A percentile compares a stretch with the other conserved stretches of the same genome.
These are phyloP conservation scores for Amphibolis antarctica DNA, from an alignment of 106 monocot genomes.

Conservation along the genomic window DNA sequence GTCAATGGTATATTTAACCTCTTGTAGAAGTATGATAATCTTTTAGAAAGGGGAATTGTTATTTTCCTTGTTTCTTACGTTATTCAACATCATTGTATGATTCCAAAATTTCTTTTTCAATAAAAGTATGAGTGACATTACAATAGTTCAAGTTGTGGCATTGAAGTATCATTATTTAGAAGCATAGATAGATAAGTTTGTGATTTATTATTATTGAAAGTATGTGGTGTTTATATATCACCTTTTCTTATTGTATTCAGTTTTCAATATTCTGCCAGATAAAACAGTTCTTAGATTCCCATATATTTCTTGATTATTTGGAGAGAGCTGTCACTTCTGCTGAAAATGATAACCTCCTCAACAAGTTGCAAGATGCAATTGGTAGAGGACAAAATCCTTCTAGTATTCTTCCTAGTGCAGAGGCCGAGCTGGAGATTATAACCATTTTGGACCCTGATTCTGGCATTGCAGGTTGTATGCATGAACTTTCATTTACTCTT, in stretches of 20 bases:
- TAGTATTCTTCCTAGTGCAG: constrained; percentile 52
- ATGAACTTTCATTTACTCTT: not conserved
- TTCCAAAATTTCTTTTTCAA: not conserved
- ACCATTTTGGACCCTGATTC: constrained; percentile 64
- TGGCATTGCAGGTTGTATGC: constrained; percentile 32
- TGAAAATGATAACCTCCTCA: constrained; percentile 69
- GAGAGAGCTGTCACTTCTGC: constrained; percentile 67
- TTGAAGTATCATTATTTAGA: not conserved
- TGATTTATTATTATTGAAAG: not conserved
- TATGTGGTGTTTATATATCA: not conserved
- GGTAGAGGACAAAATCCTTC: constrained; percentile 79
- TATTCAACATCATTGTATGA: not conserved
- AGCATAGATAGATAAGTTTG: not conserved
- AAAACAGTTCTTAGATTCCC: constrained; percentile 88
- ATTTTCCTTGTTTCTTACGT: not conserved
- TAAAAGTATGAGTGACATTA: not conserved
- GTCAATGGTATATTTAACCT: constrained; percentile 46
- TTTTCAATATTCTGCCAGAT: constrained; percentile 36
- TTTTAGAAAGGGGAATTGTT: not conserved
- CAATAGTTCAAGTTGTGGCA: not conserved
- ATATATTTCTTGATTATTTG: constrained; percentile 83
- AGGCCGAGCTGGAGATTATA: constrained; percentile 65
- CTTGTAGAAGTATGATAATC: too few species aligned
- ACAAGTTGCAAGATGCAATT: constrained; percentile 95
- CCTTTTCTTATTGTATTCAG: not conserved